Base-by-base conservation (phyloP, 768 basidiomycete genomes). In the Amanita rubescens region DNA sequence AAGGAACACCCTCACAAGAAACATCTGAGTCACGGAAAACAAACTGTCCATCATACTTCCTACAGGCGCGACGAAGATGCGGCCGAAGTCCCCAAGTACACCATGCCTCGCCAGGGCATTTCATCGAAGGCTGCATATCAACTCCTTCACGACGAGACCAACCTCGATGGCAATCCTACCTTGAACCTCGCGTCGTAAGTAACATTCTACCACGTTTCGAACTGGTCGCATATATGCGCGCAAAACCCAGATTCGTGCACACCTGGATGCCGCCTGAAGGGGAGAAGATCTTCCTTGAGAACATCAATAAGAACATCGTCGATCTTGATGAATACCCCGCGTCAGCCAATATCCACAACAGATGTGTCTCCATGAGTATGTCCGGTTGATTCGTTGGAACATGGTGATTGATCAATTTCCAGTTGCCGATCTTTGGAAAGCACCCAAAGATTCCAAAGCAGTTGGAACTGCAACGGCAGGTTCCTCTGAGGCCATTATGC, bases 281-380 rank as follows among this genome's bases (percentile, higher is more conserved):
- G 2, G 65, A 76, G 53, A 76, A 78, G 56, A 70, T 85, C 49
- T 78, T 82, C 64, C 68, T 76, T 62, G 82, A 85, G 65, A 83
- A 84, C 60, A 66, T 83, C 55, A 76, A 73, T 66, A 83, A 83
- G 56, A 86, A 85, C 60, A 71, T 80, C 17, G 80, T 83, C 30
- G 83, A 84, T 67, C 69, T 76, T n/a, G 82, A 84, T 60, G 83
- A 85, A 62, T 85, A 85, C 61, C 82, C 82, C 3, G 77, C 78
- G 0, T 72, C 78, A 7, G 69, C 71, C 12, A 67, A 72, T 38
- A 76, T 83, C 55, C 78, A 81, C 60, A 74, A 76, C 37, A 74
- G 79, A 27, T 77, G 75, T 59, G 65, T 79, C 20, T 80, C 76
- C 20, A 82, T 82, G 78, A 62, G 76, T 75, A 55, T 48, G 75